Evolutionary conservation across 192 early-diverging fungal genomes (phyloP).

Genomic region (Backusella psychrophila): DNA sequence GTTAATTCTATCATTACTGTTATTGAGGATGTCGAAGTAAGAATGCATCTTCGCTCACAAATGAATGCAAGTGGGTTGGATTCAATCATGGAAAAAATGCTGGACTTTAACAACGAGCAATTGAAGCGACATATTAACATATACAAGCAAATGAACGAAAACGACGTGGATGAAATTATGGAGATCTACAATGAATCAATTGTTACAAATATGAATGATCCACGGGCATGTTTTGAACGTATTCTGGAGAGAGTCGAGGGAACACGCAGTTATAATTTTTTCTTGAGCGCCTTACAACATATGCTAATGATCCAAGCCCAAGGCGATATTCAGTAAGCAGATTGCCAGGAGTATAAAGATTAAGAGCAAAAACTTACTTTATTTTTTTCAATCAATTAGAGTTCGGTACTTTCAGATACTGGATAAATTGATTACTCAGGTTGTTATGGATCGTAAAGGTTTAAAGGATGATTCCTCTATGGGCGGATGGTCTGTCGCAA

Average conservation of each 20-base stretch:
- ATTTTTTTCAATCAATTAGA: constrained; percentile 33
- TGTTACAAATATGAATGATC: constrained; percentile 74
- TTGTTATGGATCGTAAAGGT: constrained; percentile 73
- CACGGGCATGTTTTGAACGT: constrained; percentile 73
- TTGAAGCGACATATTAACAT: constrained; percentile 31
- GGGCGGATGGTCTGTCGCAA: constrained; percentile 64
- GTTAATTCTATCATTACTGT: constrained; percentile 74
- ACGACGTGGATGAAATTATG: constrained; percentile 56
- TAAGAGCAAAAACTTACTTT: not conserved
- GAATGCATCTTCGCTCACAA: constrained; percentile 72
- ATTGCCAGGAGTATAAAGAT: not conserved
- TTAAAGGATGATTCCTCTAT: constrained; percentile 53
- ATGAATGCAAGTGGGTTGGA: constrained; percentile 67
- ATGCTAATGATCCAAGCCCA: constrained; percentile 72
- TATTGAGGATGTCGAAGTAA: constrained; percentile 71
- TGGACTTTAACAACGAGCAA: constrained; percentile 53
- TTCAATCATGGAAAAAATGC: constrained; percentile 61
- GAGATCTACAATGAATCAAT: constrained; percentile 66
- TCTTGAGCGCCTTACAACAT: constrained; percentile 73
- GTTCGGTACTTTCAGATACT: constrained; percentile 76
- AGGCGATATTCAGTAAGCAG: constrained; percentile 47
- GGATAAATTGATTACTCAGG: constrained; percentile 72
- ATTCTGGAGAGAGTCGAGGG: constrained; percentile 69
- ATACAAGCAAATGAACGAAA: constrained; percentile 31
- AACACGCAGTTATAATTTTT: constrained; percentile 69